A percentile compares a stretch with the other conserved stretches of the same genome.
These are phyloP conservation scores for Codiaeum variegatum DNA, from an alignment of 441 rosid genomes.

Conservation along the genomic window DNA sequence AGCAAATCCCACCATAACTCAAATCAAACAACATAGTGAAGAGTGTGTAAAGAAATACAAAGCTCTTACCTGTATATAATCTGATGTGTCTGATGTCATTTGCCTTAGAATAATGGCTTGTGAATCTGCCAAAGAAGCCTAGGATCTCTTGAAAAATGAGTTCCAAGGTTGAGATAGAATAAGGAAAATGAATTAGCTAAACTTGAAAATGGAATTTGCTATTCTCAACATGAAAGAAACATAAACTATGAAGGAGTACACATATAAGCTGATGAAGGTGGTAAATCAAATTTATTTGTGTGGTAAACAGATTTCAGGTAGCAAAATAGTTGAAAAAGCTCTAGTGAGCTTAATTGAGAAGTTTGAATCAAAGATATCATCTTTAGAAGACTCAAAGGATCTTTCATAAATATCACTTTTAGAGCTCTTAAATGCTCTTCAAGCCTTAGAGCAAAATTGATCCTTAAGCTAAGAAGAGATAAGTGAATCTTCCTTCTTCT, in stretches of 20 bases:
- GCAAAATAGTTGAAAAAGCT: too few relatives aligned
- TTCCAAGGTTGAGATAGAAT: background rate
- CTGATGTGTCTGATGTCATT: background rate
- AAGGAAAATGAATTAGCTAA: background rate
- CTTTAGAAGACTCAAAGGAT: background rate
- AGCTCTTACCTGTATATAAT: background rate
- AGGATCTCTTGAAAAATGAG: background rate
- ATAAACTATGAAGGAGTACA: too few relatives aligned
- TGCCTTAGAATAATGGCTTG: background rate
- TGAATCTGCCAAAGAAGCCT: background rate
- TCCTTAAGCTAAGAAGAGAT: background rate
- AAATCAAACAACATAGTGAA: too few relatives aligned
- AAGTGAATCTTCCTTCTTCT: accelerated
- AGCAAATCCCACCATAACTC: too few relatives aligned
- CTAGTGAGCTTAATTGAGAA: too few relatives aligned
- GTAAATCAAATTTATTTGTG: too few relatives aligned
- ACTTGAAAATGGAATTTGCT: too few relatives aligned
- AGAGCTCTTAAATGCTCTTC: background rate
- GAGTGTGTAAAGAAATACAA: background rate
- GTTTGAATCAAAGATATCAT: too few relatives aligned
- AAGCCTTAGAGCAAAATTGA: background rate
- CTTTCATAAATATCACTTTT: background rate
- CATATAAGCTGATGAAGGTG: too few relatives aligned
- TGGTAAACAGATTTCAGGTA: too few relatives aligned
- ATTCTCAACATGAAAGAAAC: too few relatives aligned